Conservation (phyloP, 208 protist species). For the Tritrichomonas musculus region DNA sequence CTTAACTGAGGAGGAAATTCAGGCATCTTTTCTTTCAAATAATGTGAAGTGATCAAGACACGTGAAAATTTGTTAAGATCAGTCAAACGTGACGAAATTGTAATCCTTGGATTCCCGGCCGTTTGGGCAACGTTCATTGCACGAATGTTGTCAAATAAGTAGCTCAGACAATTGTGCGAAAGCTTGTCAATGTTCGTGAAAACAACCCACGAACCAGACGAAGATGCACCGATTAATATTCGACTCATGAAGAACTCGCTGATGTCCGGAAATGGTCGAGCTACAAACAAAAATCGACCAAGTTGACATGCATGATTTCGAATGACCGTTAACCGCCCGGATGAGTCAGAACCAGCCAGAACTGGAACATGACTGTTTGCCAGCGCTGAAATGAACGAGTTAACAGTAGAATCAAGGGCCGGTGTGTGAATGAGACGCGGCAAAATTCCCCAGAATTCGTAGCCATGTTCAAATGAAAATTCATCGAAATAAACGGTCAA, state of each 20-base stretch:
- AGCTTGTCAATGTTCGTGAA: neutral
- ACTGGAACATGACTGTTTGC: neutral
- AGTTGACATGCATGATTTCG: neutral
- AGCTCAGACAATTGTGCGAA: neutral
- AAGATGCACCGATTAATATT: neutral
- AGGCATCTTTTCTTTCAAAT: neutral
- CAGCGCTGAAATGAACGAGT: neutral
- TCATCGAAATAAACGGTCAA: neutral
- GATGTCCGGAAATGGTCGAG: neutral
- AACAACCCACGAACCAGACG: neutral
- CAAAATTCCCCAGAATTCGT: neutral
- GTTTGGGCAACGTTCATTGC: neutral
- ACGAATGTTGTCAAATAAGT: neutral
- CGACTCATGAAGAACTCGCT: neutral
- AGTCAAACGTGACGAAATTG: neutral
- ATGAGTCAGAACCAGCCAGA: neutral
- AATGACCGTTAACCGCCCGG: neutral
- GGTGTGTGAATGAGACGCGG: neutral
- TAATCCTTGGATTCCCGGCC: slow-evolving; percentile 1
- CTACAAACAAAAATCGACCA: neutral
- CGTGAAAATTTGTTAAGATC: neutral
- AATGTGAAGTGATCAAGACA: neutral
- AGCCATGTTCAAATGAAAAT: neutral
- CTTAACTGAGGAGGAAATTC: neutral
- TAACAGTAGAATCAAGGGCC: neutral